A percentile compares a stretch with the other conserved stretches of the same genome.
These are phyloP conservation scores for Ilyonectria destructans DNA, from an alignment of 2,329 filamentous ascomycete species.

Conservation along the genomic window DNA sequence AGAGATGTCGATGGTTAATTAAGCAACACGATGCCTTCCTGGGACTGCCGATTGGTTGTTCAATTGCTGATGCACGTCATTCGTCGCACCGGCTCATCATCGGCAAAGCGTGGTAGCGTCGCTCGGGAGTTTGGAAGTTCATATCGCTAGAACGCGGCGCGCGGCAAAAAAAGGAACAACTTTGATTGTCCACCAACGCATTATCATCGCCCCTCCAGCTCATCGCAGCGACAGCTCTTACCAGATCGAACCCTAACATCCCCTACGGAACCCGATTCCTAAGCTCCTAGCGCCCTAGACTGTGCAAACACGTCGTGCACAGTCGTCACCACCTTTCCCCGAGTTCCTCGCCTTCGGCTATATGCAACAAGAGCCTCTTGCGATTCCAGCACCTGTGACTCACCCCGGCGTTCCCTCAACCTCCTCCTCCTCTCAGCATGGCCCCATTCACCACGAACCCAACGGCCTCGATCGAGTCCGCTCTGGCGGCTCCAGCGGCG, in stretches of 20 bases:
- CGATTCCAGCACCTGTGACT: conserved; percentile 62
- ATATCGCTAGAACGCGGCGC: conserved; percentile 40
- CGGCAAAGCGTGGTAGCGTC: conserved; percentile 43
- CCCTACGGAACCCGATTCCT: conserved; percentile 29
- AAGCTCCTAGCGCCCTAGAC: conserved; percentile 53
- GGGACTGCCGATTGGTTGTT: conserved; percentile 26
- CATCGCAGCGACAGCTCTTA: conserved; percentile 38
- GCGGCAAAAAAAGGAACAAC: conserved; percentile 45
- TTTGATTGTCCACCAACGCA: conserved; percentile 39
- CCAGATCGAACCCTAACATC: conserved; percentile 29
- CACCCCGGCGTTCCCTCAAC: conserved; percentile 56
- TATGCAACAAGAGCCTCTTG: conserved; percentile 75
- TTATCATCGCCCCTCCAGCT: conserved; percentile 33
- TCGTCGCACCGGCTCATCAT: conserved; percentile 48
- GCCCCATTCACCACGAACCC: conserved; percentile 65
- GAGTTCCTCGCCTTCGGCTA: conserved; percentile 64
- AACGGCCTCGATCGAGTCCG: conserved; percentile 55
- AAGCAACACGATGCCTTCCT: conserved; percentile 25
- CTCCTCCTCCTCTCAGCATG: conserved; percentile 68
- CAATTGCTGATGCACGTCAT: background rate
- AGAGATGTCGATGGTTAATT: conserved; percentile 8
- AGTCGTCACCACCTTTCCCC: conserved; percentile 59
- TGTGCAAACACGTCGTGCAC: conserved; percentile 69
- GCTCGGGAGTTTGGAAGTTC: conserved; percentile 27
- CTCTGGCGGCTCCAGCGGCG: conserved; percentile 54